Evolutionary conservation across 2,329 filamentous ascomycete genomes (phyloP).

Genomic region (Fusarium begoniae): DNA sequence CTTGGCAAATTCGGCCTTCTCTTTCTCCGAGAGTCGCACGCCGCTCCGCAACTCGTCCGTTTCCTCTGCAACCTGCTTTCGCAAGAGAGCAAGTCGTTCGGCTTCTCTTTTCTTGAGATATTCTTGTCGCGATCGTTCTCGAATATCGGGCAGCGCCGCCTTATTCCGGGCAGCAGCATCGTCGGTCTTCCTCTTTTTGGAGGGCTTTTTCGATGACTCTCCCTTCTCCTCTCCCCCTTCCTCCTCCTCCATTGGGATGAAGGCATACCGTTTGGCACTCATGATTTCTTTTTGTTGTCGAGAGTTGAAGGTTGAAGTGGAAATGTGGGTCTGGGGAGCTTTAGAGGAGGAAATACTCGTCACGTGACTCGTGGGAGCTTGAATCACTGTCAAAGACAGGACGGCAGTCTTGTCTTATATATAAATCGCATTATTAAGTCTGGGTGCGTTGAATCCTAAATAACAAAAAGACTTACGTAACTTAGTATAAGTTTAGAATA

Average conservation of each 20-base stretch:
- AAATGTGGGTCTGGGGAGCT: neutral
- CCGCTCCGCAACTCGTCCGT: constrained; percentile 82
- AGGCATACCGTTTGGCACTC: constrained; percentile 68
- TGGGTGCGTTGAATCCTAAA: neutral
- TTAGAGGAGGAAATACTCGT: neutral
- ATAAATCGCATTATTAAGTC: neutral
- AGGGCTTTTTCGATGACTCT: constrained; percentile 70
- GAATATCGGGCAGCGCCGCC: constrained; percentile 81
- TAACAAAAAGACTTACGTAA: neutral
- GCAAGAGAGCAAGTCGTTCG: constrained; percentile 84
- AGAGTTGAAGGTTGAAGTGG: neutral
- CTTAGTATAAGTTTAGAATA: neutral
- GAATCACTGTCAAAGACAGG: neutral
- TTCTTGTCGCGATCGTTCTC: constrained; percentile 86
- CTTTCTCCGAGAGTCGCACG: constrained; percentile 75
- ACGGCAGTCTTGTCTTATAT: neutral
- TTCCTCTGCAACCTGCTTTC: constrained; percentile 91
- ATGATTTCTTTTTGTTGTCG: constrained; percentile 42
- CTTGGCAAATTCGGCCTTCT: constrained; percentile 87
- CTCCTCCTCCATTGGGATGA: constrained; percentile 72
- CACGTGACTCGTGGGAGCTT: neutral
- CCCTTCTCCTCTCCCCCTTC: constrained; percentile 62
- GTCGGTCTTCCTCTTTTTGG: constrained; percentile 61
- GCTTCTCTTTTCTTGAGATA: constrained; percentile 94
- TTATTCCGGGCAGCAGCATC: constrained; percentile 73